Evolutionary conservation across 257 asterid species (phyloP).

Genomic region (Cynanchum wilfordii): DNA sequence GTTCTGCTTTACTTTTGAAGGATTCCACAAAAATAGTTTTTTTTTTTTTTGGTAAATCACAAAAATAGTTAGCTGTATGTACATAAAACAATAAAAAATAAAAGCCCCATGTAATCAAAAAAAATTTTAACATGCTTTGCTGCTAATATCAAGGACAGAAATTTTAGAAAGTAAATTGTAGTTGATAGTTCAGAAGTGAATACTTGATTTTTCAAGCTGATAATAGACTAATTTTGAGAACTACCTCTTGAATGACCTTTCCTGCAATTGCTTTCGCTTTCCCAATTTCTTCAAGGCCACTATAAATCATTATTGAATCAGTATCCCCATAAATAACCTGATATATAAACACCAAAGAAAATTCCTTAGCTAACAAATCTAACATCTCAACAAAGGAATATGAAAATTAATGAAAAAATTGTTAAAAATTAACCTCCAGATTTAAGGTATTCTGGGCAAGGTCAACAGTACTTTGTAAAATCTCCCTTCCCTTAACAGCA

Average conservation of each 20-base stretch:
- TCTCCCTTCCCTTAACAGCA: slow-evolving; percentile 84
- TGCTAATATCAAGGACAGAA: neutral
- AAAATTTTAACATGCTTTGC: neutral
- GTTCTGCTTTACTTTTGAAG: neutral
- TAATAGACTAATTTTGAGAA: slow-evolving; percentile 13
- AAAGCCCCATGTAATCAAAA: neutral
- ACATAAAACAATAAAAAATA: neutral
- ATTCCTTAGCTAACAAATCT: slow-evolving; percentile 17
- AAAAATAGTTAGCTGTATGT: neutral
- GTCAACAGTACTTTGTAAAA: slow-evolving; percentile 87
- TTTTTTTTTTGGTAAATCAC: too few species aligned
- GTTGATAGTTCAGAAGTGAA: slow-evolving; percentile 2
- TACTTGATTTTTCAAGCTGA: neutral
- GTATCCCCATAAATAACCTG: slow-evolving; percentile 99
- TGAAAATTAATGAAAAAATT: slow-evolving; percentile 12
- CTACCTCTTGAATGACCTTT: slow-evolving; percentile 89
- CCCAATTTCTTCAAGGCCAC: slow-evolving; percentile 85
- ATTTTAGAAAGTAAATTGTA: neutral
- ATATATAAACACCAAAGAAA: slow-evolving; percentile 15
- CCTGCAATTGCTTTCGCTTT: slow-evolving; percentile 78
- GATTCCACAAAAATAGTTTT: neutral
- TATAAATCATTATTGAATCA: slow-evolving; percentile 93
- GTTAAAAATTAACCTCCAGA: slow-evolving; percentile 56
- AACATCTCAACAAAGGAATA: slow-evolving; percentile 18
- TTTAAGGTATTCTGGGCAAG: slow-evolving; percentile 79